Base-by-base conservation (phyloP, 106 monocot species). In the Amphibolis antarctica region DNA sequence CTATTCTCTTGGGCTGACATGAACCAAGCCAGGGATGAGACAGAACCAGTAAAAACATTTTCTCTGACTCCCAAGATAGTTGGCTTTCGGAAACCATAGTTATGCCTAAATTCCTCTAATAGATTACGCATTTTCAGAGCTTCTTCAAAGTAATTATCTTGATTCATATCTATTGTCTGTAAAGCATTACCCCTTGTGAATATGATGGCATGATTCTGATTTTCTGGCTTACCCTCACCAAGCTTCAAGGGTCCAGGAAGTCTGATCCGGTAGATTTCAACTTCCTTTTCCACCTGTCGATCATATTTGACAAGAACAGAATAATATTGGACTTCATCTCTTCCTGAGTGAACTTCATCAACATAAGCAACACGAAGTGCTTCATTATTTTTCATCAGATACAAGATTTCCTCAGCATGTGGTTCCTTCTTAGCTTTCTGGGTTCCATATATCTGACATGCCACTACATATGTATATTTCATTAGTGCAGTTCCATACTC, bases 1-100 rank as follows among this genome's bases (percentile, higher is more conserved):
- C 93, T 93, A 1, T 76, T 85, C 51, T 93, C 93, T 72, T 93
- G 92, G 15, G 92, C 84, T 58, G 92, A 92, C 92, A 92, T 92
- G 76, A 92, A 92, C 92, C 85, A 82, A 43, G 92, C 92, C 56
- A 92, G 84, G 13, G 92, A 92, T 18, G 92, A 92, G 18, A 92
- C 92, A 7, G 92, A 92, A 67, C 92, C 87, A 51, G 92, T 92
- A 46, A 92, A 92, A 6, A 92, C 80, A 68, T 92, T 83, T 63
- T 94, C 89, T 44, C 94, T 68, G 4, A 94, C 89, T n/a, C 94
- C 94, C 52, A 94, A 72, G n/a, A 94, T 73, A 56, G 83, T 89
- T 29, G 94, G 89, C 60, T 89, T 89, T 49, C 94, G 69, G 13
- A 65, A 9, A 74, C 94, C 94, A 74, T 84, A 76, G 21, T 67